Conservation (phyloP, 345 rosid genomes). For the Linum tenue region DNA sequence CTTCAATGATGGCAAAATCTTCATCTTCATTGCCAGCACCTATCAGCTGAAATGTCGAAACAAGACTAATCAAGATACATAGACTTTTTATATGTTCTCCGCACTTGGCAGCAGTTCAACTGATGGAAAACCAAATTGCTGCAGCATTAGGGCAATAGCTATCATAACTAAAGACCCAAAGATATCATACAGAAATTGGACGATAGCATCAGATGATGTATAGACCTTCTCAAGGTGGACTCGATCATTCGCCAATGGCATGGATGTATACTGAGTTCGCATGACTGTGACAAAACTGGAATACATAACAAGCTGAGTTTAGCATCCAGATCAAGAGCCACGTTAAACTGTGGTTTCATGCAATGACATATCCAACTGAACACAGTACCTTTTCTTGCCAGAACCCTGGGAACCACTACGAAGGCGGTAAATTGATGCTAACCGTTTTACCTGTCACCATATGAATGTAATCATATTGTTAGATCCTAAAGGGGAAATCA, state of each 20-base stretch:
- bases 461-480: not conserved
- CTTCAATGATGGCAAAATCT: constrained; percentile 46
- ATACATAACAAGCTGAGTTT: constrained; percentile 6
- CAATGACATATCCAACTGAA: not conserved
- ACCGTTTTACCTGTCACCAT: constrained; percentile 38
- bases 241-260: constrained; percentile 72
- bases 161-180: not conserved
- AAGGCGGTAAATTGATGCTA: constrained; percentile 69
- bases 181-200: constrained; percentile 2
- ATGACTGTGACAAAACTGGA: constrained; percentile 63
- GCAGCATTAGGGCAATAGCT: not conserved
- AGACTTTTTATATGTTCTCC: too few species aligned
- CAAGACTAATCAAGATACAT: not conserved
- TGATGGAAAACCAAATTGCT: not conserved
- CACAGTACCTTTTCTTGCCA: constrained; percentile 70
- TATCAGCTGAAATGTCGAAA: constrained; percentile 43
- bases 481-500: not conserved
- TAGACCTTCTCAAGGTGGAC: constrained; percentile 67
- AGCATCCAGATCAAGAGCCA: constrained; percentile 7
- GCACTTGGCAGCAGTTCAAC: too few species aligned
- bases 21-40: constrained; percentile 55
- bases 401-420: constrained; percentile 54
- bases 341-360: not conserved
- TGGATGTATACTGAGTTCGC: constrained; percentile 59
- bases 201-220: not conserved